A percentile compares a stretch with the other conserved stretches of the same genome.
These are phyloP conservation scores for Adiantum capillusveneris DNA, from an alignment of 75 land plant genomes.

Conservation along the genomic window DNA sequence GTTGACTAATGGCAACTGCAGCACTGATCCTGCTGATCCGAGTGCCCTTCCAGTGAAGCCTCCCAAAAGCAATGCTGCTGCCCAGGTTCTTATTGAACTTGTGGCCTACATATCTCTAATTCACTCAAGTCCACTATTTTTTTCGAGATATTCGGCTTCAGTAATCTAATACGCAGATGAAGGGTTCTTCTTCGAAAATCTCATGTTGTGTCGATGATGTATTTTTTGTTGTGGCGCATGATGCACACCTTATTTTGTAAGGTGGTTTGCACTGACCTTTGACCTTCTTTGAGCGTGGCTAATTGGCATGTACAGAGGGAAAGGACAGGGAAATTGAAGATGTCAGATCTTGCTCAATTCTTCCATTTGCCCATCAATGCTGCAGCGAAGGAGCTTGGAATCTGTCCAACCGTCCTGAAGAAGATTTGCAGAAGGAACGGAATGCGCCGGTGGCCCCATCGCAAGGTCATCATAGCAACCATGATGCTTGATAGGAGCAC, in stretches of 20 bases:
- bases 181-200: too few relatives aligned
- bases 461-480: slow-evolving; percentile 44
- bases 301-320: slow-evolving; percentile 46
- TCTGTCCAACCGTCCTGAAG: slow-evolving; percentile 75
- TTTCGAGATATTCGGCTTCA: too few relatives aligned
- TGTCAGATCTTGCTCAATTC: slow-evolving; percentile 47
- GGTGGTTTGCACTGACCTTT: too few relatives aligned
- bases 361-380: slow-evolving; percentile 73
- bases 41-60: slow-evolving; percentile 32
- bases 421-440: slow-evolving; percentile 69
- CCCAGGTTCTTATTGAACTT: slow-evolving; percentile 26
- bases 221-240: too few relatives aligned
- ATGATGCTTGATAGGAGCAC: slow-evolving; percentile 1
- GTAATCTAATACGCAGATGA: too few relatives aligned
- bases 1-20: slow-evolving; percentile 13
- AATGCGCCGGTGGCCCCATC: slow-evolving; percentile 65
- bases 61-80: slow-evolving; percentile 49
- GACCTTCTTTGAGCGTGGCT: too few relatives aligned
- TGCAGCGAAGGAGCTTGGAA: slow-evolving; percentile 54
- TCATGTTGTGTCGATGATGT: too few relatives aligned
- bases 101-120: too few relatives aligned
- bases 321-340: slow-evolving; percentile 54
- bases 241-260: too few relatives aligned
- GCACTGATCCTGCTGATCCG: slow-evolving; percentile 21
- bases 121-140: too few relatives aligned